phyloP scores from a whole-genome alignment of 768 basidiomycete species.

The Exidia glandulosa region DNA sequence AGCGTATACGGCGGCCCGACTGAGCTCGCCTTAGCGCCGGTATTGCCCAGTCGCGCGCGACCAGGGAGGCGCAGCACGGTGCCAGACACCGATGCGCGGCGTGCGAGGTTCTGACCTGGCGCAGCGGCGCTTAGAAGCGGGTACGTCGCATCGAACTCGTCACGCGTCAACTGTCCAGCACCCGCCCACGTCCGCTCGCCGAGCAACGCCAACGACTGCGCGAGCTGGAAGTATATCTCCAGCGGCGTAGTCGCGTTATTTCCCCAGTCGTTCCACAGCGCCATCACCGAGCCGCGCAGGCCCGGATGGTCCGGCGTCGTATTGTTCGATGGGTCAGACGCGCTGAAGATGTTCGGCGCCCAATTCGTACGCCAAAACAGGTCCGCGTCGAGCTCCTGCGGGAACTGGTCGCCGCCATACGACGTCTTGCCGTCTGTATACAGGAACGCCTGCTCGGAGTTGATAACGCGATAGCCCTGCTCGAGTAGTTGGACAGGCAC shows the following conservation, averaged over 20 bases:
- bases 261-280: constrained; percentile 35
- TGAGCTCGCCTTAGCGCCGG: constrained; percentile 18
- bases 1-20: constrained; percentile 35
- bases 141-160: constrained; percentile 26
- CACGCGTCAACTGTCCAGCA: constrained; percentile 20
- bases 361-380: constrained; percentile 19
- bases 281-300: constrained; percentile 26
- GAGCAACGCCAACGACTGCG: constrained; percentile 29
- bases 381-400: constrained; percentile 20
- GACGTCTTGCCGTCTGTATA: constrained; percentile 28
- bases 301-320: constrained; percentile 16
- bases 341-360: constrained; percentile 26
- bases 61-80: constrained; percentile 19
- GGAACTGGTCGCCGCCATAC: constrained; percentile 17
- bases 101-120: constrained; percentile 34
- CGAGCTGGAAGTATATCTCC: constrained; percentile 33
- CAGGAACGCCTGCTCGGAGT: constrained; percentile 25
- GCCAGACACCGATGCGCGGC: constrained; percentile 20
- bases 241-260: constrained; percentile 33
- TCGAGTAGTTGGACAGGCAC: constrained; percentile 23
- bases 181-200: constrained; percentile 35
- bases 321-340: constrained; percentile 21
- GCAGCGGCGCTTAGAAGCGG: constrained; percentile 26
- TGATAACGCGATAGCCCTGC: constrained; percentile 26
- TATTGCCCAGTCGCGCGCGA: constrained; percentile 12